phyloP scores from a whole-genome alignment of 1,139 yeast genomes.

The Taiozyma sp. region DNA sequence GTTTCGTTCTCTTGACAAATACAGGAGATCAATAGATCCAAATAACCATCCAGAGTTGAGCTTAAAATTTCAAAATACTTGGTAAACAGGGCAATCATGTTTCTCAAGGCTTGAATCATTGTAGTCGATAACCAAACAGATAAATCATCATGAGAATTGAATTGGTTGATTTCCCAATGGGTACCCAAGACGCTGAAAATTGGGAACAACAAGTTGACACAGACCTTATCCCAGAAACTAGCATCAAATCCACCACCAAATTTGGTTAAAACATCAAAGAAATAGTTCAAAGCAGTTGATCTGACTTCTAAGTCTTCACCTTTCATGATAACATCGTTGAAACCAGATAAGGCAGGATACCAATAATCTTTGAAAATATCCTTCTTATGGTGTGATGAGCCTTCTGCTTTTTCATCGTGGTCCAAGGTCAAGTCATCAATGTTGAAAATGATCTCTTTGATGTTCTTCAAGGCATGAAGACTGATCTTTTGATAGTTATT shows the following conservation, averaged over 20 bases:
- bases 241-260: constrained; percentile 74
- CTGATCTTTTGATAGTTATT: constrained; percentile 77
- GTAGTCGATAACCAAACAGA: constrained; percentile 97
- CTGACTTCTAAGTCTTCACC: constrained; percentile 95
- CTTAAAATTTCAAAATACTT: constrained; percentile 75
- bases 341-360: constrained; percentile 80
- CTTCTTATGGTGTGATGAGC: constrained; percentile 29
- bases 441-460: constrained; percentile 57
- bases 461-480: constrained; percentile 74
- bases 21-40: constrained; percentile 77
- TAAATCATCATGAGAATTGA: constrained; percentile 70
- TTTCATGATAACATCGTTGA: constrained; percentile 86
- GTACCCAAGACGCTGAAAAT: constrained; percentile 77
- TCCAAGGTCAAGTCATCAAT: constrained; percentile 47
- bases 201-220: constrained; percentile 80
- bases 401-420: constrained; percentile 42
- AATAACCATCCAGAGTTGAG: constrained; percentile 69
- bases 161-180: constrained; percentile 68
- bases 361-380: constrained; percentile 35
- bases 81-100: constrained; percentile 78
- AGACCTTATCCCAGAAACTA: constrained; percentile 79
- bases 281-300: constrained; percentile 75
- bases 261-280: constrained; percentile 77
- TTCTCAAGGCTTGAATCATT: constrained; percentile 88
- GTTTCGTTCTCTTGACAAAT: constrained; percentile 97